Evolutionary conservation across 345 rosid species (phyloP), one percentile per base, ranked within the genome.

Genomic region (Linum tenue): DNA sequence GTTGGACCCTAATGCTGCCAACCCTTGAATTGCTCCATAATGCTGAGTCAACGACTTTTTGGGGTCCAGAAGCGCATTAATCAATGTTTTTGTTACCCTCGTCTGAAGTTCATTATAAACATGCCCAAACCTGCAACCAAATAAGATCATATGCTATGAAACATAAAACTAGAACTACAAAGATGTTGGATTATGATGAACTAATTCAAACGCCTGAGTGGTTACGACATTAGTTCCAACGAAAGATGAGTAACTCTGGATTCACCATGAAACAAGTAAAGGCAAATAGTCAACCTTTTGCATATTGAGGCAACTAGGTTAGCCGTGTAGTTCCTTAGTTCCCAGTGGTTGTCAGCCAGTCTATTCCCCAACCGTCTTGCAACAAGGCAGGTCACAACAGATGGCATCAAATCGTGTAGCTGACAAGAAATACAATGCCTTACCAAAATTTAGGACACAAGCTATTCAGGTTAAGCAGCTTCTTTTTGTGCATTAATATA

Each of bases 371-470:
- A 80, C 84, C 87, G 80, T 79, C 80, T 94, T 7, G 97, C 92
- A 58, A 94, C 96, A 67, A 90, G 88, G 84, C 99, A 94, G 59
- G 99, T 94, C 66, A 90, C 96, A 68, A 88, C 95, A 74, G 97
- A 89, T 71, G 99, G 99, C 99, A 94, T 94, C 92, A 90, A 83
- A 72, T 88, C 96, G 81, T 94, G 97, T 55, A 94, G 88, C 99
- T 94, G 95, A 61, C 68, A 79, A 67, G 63, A 77, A 69, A 76
- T 82, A 64, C 62, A 80, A 69, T 60, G 51, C 60, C 64, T 61
- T 69, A 66, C 78, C 75, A 80, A 69, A 8, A 60, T 65, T 73
- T 42, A 51, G 69, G 31, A 56, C 63, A 22, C 31, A 22, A 22
- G 63, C 38, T 68, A 37, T 58, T 65, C 72, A 67, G 37, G 59